phyloP scores from a whole-genome alignment of 768 basidiomycete genomes.

The Cystofilobasidium bisporidii region DNA sequence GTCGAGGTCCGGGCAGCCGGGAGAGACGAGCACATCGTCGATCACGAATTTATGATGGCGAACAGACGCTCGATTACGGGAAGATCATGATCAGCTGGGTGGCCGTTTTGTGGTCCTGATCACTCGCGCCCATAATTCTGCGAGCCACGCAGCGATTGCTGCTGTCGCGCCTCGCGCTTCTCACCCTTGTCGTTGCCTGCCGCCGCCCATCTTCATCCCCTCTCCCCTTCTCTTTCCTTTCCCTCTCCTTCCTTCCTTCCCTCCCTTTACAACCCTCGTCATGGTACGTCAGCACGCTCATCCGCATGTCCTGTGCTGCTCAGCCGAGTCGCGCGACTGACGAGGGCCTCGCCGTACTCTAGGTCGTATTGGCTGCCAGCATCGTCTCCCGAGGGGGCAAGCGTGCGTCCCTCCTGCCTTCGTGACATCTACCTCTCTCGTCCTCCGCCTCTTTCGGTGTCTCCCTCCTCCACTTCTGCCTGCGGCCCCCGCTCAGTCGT shows the following conservation, averaged over 20 bases:
- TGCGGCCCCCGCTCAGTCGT: too few relatives aligned
- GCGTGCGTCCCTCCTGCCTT: slow-evolving; percentile 46
- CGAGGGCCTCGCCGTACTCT: neutral
- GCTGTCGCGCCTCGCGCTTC: too few relatives aligned
- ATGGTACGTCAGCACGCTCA: neutral
- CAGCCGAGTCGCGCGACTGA: neutral
- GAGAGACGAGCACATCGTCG: too few relatives aligned
- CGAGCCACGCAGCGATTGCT: too few relatives aligned
- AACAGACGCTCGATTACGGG: too few relatives aligned
- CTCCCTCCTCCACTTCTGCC: neutral
- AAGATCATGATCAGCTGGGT: too few relatives aligned
- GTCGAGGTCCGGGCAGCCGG: too few relatives aligned
- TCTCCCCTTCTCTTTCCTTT: neutral
- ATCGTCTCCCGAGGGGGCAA: slow-evolving; percentile 93
- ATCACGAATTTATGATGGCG: too few relatives aligned
- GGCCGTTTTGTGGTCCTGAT: too few relatives aligned
- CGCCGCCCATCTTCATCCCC: neutral
- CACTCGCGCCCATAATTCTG: too few relatives aligned
- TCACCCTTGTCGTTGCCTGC: too few relatives aligned
- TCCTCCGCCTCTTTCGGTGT: neutral
- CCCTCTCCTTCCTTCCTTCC: neutral
- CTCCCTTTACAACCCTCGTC: neutral
- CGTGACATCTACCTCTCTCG: neutral
- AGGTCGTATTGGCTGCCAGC: slow-evolving; percentile 89
- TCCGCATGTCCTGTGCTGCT: neutral